Conservation (phyloP, 441 rosid genomes). For the Biscutella laevigata region DNA sequence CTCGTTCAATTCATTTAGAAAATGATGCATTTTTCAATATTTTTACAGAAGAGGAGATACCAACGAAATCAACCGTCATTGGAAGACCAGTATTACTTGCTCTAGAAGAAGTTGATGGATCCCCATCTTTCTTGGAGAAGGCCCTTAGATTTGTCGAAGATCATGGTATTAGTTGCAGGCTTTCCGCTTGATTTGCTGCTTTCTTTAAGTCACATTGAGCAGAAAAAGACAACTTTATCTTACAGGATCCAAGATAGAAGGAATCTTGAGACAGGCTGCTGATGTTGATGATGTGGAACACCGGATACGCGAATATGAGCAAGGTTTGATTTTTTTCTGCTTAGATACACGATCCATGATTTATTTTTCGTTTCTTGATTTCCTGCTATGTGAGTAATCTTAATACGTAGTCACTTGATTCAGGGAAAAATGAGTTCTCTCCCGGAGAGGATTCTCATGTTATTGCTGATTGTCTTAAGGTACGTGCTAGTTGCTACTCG, state of each 20-base stretch:
- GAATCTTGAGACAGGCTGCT: constrained; percentile 97
- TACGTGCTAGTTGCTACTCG: constrained; percentile 8
- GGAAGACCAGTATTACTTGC: constrained; percentile 93
- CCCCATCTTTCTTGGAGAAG: constrained; percentile 97
- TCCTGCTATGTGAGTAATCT: background rate
- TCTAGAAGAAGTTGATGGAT: constrained; percentile 91
- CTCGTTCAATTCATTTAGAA: background rate
- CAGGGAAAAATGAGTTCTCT: constrained; percentile 76
- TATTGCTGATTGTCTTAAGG: constrained; percentile 96
- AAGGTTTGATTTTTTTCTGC: constrained; percentile 44
- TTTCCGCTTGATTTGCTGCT: constrained; percentile 12
- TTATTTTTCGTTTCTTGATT: background rate
- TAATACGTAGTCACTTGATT: constrained; percentile 19
- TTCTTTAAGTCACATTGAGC: constrained; percentile 10
- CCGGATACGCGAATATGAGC: constrained; percentile 87
- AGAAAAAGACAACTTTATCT: constrained; percentile 8
- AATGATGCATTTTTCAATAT: constrained; percentile 23
- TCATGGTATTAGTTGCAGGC: constrained; percentile 42
- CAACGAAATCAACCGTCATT: constrained; percentile 46
- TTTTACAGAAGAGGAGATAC: constrained; percentile 49
- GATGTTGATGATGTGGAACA: constrained; percentile 92
- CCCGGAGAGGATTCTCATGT: constrained; percentile 83
- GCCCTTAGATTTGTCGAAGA: constrained; percentile 87
- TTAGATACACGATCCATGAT: background rate
- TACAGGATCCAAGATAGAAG: constrained; percentile 83